Base-by-base conservation (phyloP, 2,329 filamentous ascomycete species). In the Acrocalymma vagum region DNA sequence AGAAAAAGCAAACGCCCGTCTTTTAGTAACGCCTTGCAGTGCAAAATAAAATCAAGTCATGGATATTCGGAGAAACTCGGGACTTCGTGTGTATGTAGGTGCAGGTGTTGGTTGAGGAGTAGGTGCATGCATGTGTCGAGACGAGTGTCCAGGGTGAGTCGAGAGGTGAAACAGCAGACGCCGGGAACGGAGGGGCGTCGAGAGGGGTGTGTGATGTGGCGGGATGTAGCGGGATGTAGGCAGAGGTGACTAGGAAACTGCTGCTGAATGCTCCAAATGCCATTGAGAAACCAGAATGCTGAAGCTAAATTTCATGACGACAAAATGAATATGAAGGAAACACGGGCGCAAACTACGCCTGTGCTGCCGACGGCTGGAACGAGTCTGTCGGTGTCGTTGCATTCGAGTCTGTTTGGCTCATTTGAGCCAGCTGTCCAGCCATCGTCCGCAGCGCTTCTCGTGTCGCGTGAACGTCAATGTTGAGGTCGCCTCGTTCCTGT, bases 401-500 rank as follows among this genome's bases (percentile, higher is more conserved):
- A 21, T 22, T 28, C 22, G 35, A 26, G 15, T 38, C 38, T 7
- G 51, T 35, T 33, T 55, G 52, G 15, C 51, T 56, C 32, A 63
- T 40, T 33, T 61, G 54, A 6, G 57, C 57, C 20, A 66, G 51
- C 26, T 60, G 59, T 24, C 57, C 60, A 0, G 62, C 62, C 57
- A 67, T 63, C 10, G 45, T 55, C 9, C 63, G 37, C 25, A 69
- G 50, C 7, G 62, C 62, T 29, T 64, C 59, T 9, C 62, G 40
- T 9, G 65, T 65, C 2, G 62, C 62, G 28, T 65, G 63, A 25
- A 67, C 61, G 28, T 65, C 63, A 25, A 67, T 62, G 38, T 65
- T 64, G 25, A 67, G 57, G 34, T 69, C 66, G 40, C 84, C 85
- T 5, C 80, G 76, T 58, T 88, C 85, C 32, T 86, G 80, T 28